Evolutionary conservation across 495 filamentous ascomycete genomes (phyloP).

Genomic region (Xylaria castorea): DNA sequence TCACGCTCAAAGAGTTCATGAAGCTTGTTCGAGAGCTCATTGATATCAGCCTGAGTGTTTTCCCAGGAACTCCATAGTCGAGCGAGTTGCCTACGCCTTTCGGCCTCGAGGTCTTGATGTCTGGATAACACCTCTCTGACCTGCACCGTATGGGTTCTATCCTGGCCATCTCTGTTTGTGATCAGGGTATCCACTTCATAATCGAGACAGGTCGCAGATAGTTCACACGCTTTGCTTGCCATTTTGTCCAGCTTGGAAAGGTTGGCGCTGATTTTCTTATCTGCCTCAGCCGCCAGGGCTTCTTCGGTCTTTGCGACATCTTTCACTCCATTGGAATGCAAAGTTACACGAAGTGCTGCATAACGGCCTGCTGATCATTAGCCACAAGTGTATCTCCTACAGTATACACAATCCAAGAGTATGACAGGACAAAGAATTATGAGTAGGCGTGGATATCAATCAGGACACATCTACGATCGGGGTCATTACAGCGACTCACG

Average conservation of each 20-base stretch:
- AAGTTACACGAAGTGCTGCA: slow-evolving; percentile 26
- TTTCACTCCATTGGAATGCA: slow-evolving; percentile 21
- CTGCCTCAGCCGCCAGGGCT: neutral
- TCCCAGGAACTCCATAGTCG: slow-evolving; percentile 34
- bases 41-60: slow-evolving; percentile 29
- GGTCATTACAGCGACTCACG: slow-evolving; percentile 23
- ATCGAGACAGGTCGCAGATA: slow-evolving; percentile 15
- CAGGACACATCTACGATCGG: neutral
- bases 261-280: slow-evolving; percentile 20
- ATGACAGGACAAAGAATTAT: neutral
- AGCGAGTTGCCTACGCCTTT: slow-evolving; percentile 26
- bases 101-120: slow-evolving; percentile 23
- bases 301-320: slow-evolving; percentile 12
- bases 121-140: slow-evolving; percentile 27
- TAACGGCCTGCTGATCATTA: slow-evolving; percentile 17
- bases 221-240: neutral
- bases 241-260: slow-evolving; percentile 21
- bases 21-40: slow-evolving; percentile 26
- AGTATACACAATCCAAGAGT: neutral
- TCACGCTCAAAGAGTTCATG: slow-evolving; percentile 16
- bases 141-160: slow-evolving; percentile 26
- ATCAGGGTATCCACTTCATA: slow-evolving; percentile 20
- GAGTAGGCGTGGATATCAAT: neutral
- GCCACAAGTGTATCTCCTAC: neutral
- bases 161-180: slow-evolving; percentile 18